Base-by-base conservation (phyloP, 805 yeast genomes). In the Teunomyces kruisii region DNA sequence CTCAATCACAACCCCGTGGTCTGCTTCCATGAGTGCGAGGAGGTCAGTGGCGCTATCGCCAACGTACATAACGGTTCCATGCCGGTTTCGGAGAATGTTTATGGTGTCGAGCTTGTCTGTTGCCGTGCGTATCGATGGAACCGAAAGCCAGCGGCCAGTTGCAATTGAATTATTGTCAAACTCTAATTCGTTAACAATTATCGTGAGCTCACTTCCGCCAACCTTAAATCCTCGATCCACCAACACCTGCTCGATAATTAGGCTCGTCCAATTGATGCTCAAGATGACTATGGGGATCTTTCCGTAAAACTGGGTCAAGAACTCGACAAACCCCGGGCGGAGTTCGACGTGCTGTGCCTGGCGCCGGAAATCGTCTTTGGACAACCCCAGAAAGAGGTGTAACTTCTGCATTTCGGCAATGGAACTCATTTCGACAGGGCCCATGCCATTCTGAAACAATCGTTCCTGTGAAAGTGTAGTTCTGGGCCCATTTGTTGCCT, bases 1-100 rank as follows among this genome's bases (percentile, higher is more conserved):
- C 14, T 32, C 66, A 41, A 83, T 65, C 0, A 76, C 65, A 3
- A 81, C 59, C 0, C 83, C 85, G 13, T 57, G 50, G 46, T 74
- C 73, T 1, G 79, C 75, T 30, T 66, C 68, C 9, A 78, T 46
- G 58, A 83, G 61, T 0, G 81, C 70, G 29, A 80, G 56, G 3
- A 80, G 61, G 62, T 83, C 89, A 0, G 86, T 81, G 0, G 76
- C 55, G 45, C 86, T 80, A 52, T 83, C 89, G 1, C 89, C 89
- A 12, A 82, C 64, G 53, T 82, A 83, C 16, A 72, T 58, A 1
- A 72, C 40, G 0, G 53, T 51, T 14, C 52, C 58, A 13, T 50
- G 30, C 10, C 45, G 16, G 32, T 44, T 6, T 4, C 43, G 39
- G 8, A 64, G 40, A 4, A 37, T 22, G 5, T 51, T 33, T 1